These are phyloP conservation scores for Aspergillus sp. DNA, from an alignment of 2,329 filamentous ascomycete species.

Conservation along the genomic window DNA sequence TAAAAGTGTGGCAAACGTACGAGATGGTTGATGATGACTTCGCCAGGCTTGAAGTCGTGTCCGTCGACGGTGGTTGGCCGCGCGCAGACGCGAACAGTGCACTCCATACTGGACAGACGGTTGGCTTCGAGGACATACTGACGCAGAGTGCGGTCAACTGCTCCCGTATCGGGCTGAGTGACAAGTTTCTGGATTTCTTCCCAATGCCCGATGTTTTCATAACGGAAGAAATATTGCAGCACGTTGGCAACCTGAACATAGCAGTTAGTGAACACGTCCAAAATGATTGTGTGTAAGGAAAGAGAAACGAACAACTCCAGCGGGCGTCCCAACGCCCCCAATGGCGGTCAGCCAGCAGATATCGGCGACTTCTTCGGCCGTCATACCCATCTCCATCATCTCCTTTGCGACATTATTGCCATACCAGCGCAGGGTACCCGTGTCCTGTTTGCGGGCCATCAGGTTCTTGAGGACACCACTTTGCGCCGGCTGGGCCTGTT, in stretches of 20 bases:
- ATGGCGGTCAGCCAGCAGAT: slow-evolving; percentile 30
- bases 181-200: slow-evolving; percentile 42
- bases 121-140: slow-evolving; percentile 25
- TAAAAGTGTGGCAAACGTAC: slow-evolving; percentile 5
- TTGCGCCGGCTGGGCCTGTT: not conserved
- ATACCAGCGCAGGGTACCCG: slow-evolving; percentile 38
- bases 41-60: slow-evolving; percentile 40
- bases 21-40: slow-evolving; percentile 34
- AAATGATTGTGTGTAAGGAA: not conserved
- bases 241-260: slow-evolving; percentile 43
- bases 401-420: slow-evolving; percentile 40
- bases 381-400: slow-evolving; percentile 25
- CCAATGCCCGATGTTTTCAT: slow-evolving; percentile 43
- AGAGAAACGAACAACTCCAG: slow-evolving; percentile 34
- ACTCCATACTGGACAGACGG: slow-evolving; percentile 28
- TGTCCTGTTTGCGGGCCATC: not conserved
- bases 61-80: slow-evolving; percentile 36
- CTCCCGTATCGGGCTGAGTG: slow-evolving; percentile 31
- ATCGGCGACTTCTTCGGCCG: slow-evolving; percentile 14
- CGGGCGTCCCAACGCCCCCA: slow-evolving; percentile 40
- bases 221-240: slow-evolving; percentile 42
- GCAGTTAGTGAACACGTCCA: not conserved
- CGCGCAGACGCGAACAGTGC: slow-evolving; percentile 38
- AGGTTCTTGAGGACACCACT: not conserved
- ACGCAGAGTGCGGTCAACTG: slow-evolving; percentile 18